Base-by-base conservation (phyloP, 441 rosid genomes). In the Gossypium trilobum region DNA sequence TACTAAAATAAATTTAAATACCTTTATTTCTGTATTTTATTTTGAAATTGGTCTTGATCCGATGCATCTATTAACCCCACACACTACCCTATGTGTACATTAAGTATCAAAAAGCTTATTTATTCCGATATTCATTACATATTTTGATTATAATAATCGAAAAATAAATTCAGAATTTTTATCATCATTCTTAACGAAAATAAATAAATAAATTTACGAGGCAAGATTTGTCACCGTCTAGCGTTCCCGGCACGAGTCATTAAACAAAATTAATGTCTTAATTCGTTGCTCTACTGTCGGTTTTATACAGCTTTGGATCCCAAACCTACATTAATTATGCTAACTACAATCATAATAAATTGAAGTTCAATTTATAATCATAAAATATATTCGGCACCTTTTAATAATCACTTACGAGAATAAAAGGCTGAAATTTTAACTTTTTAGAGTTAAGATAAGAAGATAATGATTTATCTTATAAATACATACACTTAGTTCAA, bases 181-280 rank as follows among this genome's bases (percentile, higher is more conserved):
- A 29, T 29, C 33, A 29, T 27, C 31, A 27, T 4, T 27, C 5
- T 27, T 3, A 27, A 27, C 31, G 31, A 27, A 23, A 22, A 22
- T 22, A 25, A 25, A 25, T 25, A 25, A 25, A 25, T 2, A 25
- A 25, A 25, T 25, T 3, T 3, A 27, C 1, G 7, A 5, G 36
- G 36, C 33, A 0, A 29, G 33, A 29, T 29, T 29, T 29, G 33
- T 29, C 33, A 29, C 33, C 33, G 33, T 4, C 33, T 29, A 29
- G 6, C 33, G 33, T 29, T 29, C 5, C 36, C 11, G 51, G 51
- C 73, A 73, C 71, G 29, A 36, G 78, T 77, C 78, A 68, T 33
- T 33, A 33, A 33, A 5, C 39, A 33, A 33, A 33, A 33, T 33
- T 6, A 33, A 33, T 6, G 39, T 33, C 39, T 33, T 33, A 17